Evolutionary conservation across 139 green algal genomes (phyloP).

Genomic region (Spirogloea muscicola): DNA sequence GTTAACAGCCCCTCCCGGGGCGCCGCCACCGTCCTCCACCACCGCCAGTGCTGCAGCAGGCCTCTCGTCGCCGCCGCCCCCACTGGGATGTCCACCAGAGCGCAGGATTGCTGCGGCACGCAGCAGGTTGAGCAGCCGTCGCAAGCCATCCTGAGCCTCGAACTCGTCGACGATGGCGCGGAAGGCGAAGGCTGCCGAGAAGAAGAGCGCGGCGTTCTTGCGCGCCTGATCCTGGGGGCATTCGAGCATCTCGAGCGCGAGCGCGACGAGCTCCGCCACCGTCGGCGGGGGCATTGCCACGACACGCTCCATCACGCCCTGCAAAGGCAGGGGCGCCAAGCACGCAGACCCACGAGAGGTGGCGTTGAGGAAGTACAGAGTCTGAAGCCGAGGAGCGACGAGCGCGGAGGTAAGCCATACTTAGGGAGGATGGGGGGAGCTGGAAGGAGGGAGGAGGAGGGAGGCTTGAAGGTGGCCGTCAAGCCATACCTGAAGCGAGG

Average conservation of each 20-base stretch:
- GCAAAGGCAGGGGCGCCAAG: too few relatives aligned
- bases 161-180: conserved; percentile 58
- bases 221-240: conserved; percentile 57
- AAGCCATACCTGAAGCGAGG: conserved; percentile 28
- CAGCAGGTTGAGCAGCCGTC: background rate
- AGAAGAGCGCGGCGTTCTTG: conserved; percentile 64
- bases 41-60: too few relatives aligned
- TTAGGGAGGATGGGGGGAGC: too few relatives aligned
- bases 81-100: too few relatives aligned
- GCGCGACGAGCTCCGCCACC: conserved; percentile 23
- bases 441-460: too few relatives aligned
- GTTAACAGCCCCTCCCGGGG: too few relatives aligned
- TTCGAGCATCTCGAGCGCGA: conserved; percentile 51
- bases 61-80: too few relatives aligned
- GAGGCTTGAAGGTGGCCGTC: background rate
- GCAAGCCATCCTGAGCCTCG: conserved; percentile 45
- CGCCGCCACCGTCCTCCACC: too few relatives aligned
- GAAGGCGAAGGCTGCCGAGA: conserved; percentile 57
- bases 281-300: conserved; percentile 43
- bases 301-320: conserved; percentile 64
- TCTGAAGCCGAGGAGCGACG: too few relatives aligned
- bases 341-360: background rate
- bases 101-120: too few relatives aligned
- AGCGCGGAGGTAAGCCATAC: too few relatives aligned
- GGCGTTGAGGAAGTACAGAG: too few relatives aligned